These are phyloP conservation scores for Huntiella bhutanensis DNA, from an alignment of 2,329 filamentous ascomycete genomes.

Conservation along the genomic window DNA sequence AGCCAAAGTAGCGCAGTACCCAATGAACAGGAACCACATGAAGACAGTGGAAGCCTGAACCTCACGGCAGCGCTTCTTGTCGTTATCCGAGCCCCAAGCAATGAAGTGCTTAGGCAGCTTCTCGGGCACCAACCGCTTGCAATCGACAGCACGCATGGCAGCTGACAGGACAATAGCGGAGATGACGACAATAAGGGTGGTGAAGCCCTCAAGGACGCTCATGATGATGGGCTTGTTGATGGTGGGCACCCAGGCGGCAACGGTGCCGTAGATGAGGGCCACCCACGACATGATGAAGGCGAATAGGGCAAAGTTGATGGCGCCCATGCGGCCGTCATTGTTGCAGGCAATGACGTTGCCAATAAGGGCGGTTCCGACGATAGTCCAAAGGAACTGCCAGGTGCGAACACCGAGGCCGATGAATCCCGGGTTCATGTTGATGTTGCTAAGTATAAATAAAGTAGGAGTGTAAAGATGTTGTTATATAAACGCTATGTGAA, in stretches of 20 bases:
- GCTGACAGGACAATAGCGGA: constrained; percentile 51
- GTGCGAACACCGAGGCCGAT: constrained; percentile 27
- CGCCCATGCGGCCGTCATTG: constrained; percentile 25
- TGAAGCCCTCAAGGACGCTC: constrained; percentile 36
- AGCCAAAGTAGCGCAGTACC: constrained; percentile 37
- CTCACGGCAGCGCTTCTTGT: constrained; percentile 50
- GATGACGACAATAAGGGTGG: constrained; percentile 51
- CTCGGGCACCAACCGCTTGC: constrained; percentile 28
- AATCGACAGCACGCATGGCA: constrained; percentile 50
- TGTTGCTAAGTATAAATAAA: too few species aligned
- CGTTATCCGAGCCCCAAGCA: constrained; percentile 40
- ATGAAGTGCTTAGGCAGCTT: constrained; percentile 30
- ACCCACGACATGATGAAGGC: constrained; percentile 47
- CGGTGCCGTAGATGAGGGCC: constrained; percentile 42
- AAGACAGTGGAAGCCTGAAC: constrained; percentile 58
- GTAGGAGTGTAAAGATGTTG: too few species aligned
- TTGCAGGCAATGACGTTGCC: constrained; percentile 39
- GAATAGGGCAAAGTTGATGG: constrained; percentile 51
- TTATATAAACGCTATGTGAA: too few species aligned
- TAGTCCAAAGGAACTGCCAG: constrained; percentile 30
- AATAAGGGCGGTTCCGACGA: constrained; percentile 36
- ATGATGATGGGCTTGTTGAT: constrained; percentile 33
- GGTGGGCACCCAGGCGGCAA: constrained; percentile 32
- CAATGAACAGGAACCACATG: constrained; percentile 58
- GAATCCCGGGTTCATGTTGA: constrained; percentile 17